Conservation (phyloP, 805 yeast species). For the Saturnispora silvae region DNA sequence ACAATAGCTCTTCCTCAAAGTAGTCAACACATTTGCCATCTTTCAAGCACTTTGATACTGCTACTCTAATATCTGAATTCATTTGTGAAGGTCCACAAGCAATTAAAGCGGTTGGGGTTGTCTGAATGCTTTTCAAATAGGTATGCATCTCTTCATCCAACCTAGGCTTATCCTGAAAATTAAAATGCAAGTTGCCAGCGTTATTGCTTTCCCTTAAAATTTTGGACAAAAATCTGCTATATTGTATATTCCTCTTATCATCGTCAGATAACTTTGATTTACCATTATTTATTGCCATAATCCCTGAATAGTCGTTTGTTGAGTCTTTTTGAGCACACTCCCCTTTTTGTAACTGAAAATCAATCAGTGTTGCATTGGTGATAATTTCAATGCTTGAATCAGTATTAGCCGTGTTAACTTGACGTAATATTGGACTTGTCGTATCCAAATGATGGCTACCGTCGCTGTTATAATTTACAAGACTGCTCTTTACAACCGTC, state of each 20-base stretch:
- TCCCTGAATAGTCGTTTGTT: background rate
- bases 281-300: background rate
- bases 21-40: constrained; percentile 24
- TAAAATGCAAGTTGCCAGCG: constrained; percentile 14
- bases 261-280: background rate
- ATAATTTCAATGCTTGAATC: constrained; percentile 1
- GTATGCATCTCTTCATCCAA: constrained; percentile 16
- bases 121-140: constrained; percentile 11
- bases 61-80: constrained; percentile 26
- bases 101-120: constrained; percentile 23
- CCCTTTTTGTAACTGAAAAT: background rate
- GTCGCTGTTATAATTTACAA: background rate
- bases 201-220: constrained; percentile 11
- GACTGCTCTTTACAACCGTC: background rate
- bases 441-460: background rate
- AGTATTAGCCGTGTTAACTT: background rate
- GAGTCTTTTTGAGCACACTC: background rate
- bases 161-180: constrained; percentile 20
- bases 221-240: background rate
- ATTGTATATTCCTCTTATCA: background rate
- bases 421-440: too few relatives aligned
- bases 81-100: constrained; percentile 29
- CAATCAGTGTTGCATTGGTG: background rate
- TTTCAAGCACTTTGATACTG: constrained; percentile 23
- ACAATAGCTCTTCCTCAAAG: constrained; percentile 29